Percentiles rank a stretch among this genome's conserved stretches.
phyloP scores from a whole-genome alignment of 1,284 basidiomycete species.

The Chondrostereum purpureum region DNA sequence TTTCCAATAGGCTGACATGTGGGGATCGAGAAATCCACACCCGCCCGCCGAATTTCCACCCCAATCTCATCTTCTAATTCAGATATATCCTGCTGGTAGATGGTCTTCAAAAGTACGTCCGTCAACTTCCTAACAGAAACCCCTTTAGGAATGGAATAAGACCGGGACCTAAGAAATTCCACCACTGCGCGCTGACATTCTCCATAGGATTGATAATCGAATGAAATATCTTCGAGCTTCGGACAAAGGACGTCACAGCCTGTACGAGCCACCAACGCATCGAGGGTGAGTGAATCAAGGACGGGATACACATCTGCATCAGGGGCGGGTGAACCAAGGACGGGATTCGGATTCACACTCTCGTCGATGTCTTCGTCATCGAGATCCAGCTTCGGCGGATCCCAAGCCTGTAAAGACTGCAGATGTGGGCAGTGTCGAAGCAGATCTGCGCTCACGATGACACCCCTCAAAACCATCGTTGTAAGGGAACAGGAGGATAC shows the following conservation, averaged over 20 bases:
- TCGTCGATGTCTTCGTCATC: background rate
- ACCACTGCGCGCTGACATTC: background rate
- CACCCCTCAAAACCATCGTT: background rate
- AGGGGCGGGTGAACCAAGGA: too few species aligned
- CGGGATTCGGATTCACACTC: too few species aligned
- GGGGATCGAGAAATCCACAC: too few species aligned
- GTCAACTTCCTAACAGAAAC: background rate
- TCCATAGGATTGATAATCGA: background rate
- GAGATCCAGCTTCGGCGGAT: background rate
- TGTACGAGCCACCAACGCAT: conserved; percentile 2
- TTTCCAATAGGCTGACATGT: too few species aligned
- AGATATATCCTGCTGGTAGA: background rate
- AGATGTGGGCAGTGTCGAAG: background rate
- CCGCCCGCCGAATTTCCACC: background rate
- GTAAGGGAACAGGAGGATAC: background rate
- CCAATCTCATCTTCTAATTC: background rate
- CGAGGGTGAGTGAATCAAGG: background rate
- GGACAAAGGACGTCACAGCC: background rate
- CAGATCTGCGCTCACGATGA: background rate
- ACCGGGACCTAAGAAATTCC: background rate
- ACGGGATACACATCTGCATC: background rate
- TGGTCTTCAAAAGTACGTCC: background rate
- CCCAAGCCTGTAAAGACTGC: background rate
- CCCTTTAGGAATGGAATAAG: background rate
- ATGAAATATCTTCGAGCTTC: background rate